A percentile compares a stretch with the other conserved stretches of the same genome.
Conservation (phyloP, 2,329 filamentous ascomycete species). For the Hymenoscyphus scutula region DNA sequence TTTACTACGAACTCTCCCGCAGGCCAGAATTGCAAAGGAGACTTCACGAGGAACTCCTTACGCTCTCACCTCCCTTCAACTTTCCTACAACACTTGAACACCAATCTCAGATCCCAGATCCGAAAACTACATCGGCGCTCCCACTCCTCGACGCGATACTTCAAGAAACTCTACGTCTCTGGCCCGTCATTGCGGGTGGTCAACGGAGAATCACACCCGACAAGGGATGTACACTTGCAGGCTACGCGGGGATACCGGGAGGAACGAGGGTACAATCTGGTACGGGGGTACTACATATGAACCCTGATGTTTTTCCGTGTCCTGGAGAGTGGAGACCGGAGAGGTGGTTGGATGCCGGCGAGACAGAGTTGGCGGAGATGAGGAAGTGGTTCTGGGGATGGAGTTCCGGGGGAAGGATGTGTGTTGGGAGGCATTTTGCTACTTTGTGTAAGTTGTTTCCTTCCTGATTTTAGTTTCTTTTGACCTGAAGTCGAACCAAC, state of each 20-base stretch:
- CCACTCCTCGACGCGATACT: constrained; percentile 54
- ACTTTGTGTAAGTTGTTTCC: constrained; percentile 43
- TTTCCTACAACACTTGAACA: constrained; percentile 17
- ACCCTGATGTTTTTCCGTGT: constrained; percentile 48
- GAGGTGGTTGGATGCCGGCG: constrained; percentile 48
- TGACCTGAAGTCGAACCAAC: no score
- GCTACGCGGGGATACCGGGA: constrained; percentile 44
- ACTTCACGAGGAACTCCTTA: constrained; percentile 45
- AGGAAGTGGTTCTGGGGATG: constrained; percentile 65
- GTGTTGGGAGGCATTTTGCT: constrained; percentile 67
- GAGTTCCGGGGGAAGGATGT: constrained; percentile 65
- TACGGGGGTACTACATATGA: constrained; percentile 54
- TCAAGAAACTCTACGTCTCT: constrained; percentile 56
- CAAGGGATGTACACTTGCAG: constrained; percentile 40
- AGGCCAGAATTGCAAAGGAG: constrained; percentile 39
- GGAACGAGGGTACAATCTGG: constrained; percentile 52
- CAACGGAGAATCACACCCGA: constrained; percentile 51
- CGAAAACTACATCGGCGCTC: constrained; percentile 47
- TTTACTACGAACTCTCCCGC: constrained; percentile 57
- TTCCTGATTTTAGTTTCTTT: constrained; percentile 21
- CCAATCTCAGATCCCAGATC: constrained; percentile 35
- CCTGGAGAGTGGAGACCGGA: constrained; percentile 49
- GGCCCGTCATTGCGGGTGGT: constrained; percentile 54
- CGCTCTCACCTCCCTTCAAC: constrained; percentile 41
- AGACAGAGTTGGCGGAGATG: constrained; percentile 40